A percentile compares a stretch with the other conserved stretches of the same genome.
Conservation (phyloP, 352 stramenopile genomes). For the Pilasporangium apinafurcum region DNA sequence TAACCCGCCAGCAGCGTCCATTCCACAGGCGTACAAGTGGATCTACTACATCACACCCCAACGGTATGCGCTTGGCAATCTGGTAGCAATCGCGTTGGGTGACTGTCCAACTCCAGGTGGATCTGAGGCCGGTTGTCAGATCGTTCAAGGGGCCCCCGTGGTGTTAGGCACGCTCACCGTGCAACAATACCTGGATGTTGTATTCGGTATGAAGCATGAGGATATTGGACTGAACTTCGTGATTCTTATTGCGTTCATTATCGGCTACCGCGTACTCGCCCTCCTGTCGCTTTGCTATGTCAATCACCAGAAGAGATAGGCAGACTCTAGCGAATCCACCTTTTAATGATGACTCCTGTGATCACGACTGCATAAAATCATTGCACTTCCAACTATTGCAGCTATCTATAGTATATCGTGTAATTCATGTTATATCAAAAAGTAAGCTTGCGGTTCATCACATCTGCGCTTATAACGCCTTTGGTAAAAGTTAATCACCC, state of each 20-base stretch:
- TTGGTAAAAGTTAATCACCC: no score
- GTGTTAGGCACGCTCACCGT: constrained; percentile 16
- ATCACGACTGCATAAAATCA: no score
- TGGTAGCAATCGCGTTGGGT: no score
- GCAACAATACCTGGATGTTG: constrained; percentile 24
- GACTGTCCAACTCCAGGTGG: constrained; percentile 20
- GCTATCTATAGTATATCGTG: no score
- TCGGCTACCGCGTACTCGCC: constrained; percentile 34
- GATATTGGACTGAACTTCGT: constrained; percentile 11
- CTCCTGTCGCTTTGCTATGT: constrained; percentile 49
- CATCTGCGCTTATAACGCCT: no score
- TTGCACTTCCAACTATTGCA: no score
- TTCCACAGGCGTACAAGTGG: constrained; percentile 41
- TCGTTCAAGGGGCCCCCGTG: constrained; percentile 5
- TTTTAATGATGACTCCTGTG: no score
- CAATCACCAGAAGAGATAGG: constrained; percentile 15
- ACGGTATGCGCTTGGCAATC: no score
- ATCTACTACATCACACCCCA: constrained; percentile 32
- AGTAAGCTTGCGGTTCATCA: no score
- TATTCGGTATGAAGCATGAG: constrained; percentile 23
- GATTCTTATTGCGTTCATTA: constrained; percentile 32
- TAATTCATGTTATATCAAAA: no score
- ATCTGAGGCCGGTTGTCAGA: constrained; percentile 12
- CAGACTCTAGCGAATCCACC: no score
- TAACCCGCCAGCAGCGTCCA: constrained; percentile 29